phyloP scores from a whole-genome alignment of 805 yeast genomes.

The Kuraishia molischiana region DNA sequence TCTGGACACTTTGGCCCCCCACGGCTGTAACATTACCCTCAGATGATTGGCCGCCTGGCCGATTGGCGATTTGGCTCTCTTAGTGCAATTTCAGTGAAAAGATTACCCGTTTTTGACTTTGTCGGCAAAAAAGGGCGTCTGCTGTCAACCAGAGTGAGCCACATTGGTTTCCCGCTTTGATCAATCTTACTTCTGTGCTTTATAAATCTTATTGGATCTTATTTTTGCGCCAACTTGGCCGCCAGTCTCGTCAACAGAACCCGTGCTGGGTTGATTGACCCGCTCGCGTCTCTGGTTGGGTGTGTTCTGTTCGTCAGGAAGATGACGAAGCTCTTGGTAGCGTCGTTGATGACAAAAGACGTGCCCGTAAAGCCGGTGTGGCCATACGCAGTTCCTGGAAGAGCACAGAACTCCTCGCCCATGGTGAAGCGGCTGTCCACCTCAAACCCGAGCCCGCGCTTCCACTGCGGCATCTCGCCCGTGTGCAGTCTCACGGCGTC shows the following conservation, averaged over 20 bases:
- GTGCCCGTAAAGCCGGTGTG: slow-evolving; percentile 2
- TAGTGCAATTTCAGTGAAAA: no score
- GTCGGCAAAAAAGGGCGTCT: no score
- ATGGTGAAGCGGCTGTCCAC: background rate
- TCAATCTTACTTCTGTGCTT: no score
- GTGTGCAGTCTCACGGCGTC: background rate
- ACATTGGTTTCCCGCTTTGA: no score
- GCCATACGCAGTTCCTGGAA: background rate
- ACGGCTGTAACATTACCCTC: no score
- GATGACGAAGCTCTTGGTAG: background rate
- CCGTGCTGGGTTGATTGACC: background rate
- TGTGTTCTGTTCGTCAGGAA: background rate
- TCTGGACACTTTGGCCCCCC: no score
- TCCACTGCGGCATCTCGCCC: background rate
- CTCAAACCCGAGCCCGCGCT: slow-evolving; percentile 1
- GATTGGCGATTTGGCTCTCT: no score
- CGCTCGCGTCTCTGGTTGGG: background rate
- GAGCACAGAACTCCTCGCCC: background rate
- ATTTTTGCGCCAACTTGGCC: no score
- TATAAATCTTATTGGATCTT: no score
- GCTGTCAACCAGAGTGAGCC: no score
- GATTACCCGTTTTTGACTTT: no score
- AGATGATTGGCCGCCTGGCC: no score
- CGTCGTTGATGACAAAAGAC: background rate
- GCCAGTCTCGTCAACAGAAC: background rate